Base-by-base conservation (phyloP, 2,329 filamentous ascomycete species). In the Calonectria hongkongensis region DNA sequence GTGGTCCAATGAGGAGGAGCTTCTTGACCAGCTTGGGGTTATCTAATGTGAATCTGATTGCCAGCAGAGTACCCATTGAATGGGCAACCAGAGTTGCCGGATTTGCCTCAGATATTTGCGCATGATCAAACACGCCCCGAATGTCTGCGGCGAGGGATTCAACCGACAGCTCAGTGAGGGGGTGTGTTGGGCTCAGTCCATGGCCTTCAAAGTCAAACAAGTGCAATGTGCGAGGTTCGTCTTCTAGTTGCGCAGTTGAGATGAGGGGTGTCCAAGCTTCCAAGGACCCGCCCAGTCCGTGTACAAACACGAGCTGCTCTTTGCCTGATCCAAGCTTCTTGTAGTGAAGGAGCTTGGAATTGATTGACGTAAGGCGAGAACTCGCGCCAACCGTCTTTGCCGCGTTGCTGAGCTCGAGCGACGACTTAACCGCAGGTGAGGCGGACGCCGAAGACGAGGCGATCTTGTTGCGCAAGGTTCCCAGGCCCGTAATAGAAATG, bases 201-300 rank as follows among this genome's bases (percentile, higher is more conserved):
- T 90, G 89, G 3, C 89, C 89, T 79, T 91, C 89, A 3, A 91
- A 81, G 73, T 91, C 90, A 70, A 87, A 86, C 0, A 89, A 77
- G 71, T 88, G 85, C 12, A 85, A 81, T 3, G 69, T 75, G 36
- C 74, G 63, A 16, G 50, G 45, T 3, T 77, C 21, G 21, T 21
- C 54, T n/a, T 33, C 27, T 1, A 74, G 43, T 6, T 66, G 62
- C 0, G 87, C 74, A 2, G 78, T 74, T 0, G 82, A 73, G 30
- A 89, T 82, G 8, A 91, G 77, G 0, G 89, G 88, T 0, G 78
- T 80, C 78, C 84, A 91, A 75, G 82, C 87, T 4, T 85, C 83
- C 3, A 82, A 82, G 1, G 84, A 87, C 2, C 85, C 87, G 4
- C 89, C 89, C 0, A 91, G 83, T 7, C 89, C 89, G 73, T 91